Evolutionary conservation across 768 basidiomycete genomes (phyloP).

Genomic region (Sarcomyxa edulis): DNA sequence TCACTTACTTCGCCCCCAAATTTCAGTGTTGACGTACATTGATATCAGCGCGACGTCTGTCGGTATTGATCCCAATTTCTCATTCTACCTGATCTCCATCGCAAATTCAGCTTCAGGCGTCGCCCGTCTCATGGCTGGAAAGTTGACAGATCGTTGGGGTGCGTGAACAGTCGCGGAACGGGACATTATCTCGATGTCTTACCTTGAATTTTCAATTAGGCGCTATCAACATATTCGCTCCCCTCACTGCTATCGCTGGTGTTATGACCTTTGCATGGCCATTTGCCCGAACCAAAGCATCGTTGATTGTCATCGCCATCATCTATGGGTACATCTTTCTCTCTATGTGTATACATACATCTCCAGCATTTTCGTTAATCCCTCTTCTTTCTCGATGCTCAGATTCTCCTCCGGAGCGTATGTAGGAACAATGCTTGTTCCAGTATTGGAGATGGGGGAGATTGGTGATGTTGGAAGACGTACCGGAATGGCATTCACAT

Average conservation of each 20-base stretch:
- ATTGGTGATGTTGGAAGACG: slow-evolving; percentile 59
- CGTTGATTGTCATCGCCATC: slow-evolving; percentile 42
- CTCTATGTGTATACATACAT: no score
- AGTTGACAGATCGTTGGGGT: slow-evolving; percentile 48
- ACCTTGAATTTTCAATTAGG: no score
- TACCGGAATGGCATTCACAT: slow-evolving; percentile 58
- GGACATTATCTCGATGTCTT: no score
- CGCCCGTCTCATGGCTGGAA: slow-evolving; percentile 46
- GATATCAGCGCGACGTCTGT: slow-evolving; percentile 40
- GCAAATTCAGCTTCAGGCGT: slow-evolving; percentile 54
- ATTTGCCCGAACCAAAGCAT: slow-evolving; percentile 31
- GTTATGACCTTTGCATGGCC: slow-evolving; percentile 61
- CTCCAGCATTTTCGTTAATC: no score
- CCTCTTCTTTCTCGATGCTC: no score
- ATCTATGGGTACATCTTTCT: slow-evolving; percentile 52
- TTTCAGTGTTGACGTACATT: slow-evolving; percentile 53
- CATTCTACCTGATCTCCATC: slow-evolving; percentile 57
- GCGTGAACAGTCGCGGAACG: no score
- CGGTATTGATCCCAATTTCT: slow-evolving; percentile 42
- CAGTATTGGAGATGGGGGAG: slow-evolving; percentile 57
- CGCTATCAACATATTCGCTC: slow-evolving; percentile 54
- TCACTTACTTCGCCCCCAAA: background rate
- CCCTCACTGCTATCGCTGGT: slow-evolving; percentile 43
- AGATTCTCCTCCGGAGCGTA: slow-evolving; percentile 63
- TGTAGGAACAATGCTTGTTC: slow-evolving; percentile 49